These are phyloP conservation scores for Mycena amicta DNA, from an alignment of 768 basidiomycete species.

Conservation along the genomic window DNA sequence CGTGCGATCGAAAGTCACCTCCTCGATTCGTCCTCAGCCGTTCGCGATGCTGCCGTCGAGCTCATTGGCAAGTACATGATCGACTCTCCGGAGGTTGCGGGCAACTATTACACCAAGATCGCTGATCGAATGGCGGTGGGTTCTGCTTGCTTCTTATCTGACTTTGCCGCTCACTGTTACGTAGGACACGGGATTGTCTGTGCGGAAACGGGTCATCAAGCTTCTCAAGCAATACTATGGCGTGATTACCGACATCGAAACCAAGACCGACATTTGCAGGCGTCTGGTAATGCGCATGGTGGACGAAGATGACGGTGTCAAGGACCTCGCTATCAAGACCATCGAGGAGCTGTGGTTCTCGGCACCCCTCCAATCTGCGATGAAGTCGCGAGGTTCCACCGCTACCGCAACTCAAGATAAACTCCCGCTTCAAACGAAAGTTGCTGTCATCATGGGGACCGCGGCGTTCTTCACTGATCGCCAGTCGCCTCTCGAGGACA, in stretches of 20 bases:
- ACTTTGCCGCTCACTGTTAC: slow-evolving; percentile 2
- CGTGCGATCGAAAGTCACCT: slow-evolving; percentile 88
- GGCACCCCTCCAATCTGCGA: slow-evolving; percentile 34
- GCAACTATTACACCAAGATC: slow-evolving; percentile 86
- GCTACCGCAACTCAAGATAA: slow-evolving; percentile 48
- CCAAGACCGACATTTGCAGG: slow-evolving; percentile 78
- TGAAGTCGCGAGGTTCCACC: slow-evolving; percentile 39
- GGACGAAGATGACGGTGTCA: slow-evolving; percentile 95
- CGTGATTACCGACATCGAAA: slow-evolving; percentile 58
- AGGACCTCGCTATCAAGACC: slow-evolving; percentile 88
- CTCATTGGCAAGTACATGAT: slow-evolving; percentile 97
- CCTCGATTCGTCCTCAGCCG: slow-evolving; percentile 88
- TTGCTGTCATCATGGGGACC: slow-evolving; percentile 84
- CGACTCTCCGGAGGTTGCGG: slow-evolving; percentile 83
- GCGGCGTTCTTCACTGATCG: slow-evolving; percentile 81
- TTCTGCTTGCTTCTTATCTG: slow-evolving; percentile 2
- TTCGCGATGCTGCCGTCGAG: slow-evolving; percentile 96
- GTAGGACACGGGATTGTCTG: slow-evolving; percentile 92
- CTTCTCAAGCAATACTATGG: slow-evolving; percentile 82
- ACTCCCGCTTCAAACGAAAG: slow-evolving; percentile 60
- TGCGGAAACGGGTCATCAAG: slow-evolving; percentile 96
- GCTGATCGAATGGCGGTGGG: slow-evolving; percentile 88
- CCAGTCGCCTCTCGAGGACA: slow-evolving; percentile 81
- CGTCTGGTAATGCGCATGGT: slow-evolving; percentile 81
- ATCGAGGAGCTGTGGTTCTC: slow-evolving; percentile 92